Evolutionary conservation across 495 filamentous ascomycete species (phyloP), one percentile per base, ranked within the genome.

Genomic region (Penicillium diatomitis): DNA sequence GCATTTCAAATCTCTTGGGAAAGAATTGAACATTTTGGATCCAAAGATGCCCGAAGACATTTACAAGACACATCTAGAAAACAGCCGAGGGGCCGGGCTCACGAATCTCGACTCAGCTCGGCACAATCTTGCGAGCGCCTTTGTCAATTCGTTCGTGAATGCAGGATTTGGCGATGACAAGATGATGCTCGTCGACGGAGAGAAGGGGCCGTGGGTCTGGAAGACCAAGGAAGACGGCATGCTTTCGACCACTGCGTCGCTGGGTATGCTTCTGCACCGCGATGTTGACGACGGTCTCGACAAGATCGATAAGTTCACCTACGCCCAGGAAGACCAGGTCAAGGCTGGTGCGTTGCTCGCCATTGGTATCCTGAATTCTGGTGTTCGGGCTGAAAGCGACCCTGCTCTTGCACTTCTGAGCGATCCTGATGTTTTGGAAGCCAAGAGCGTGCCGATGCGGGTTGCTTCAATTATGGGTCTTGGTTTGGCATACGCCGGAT

Each of bases 201-300:
- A 88, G 51, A 90, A 92, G 71, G 82, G 84, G 35, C 85, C 83
- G 51, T 99, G 94, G 94, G 86, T 97, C 3, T 97, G 89, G 86
- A 99, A 97, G 72, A 97, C 94, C 8, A 97, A 97, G 68, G 90
- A 96, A 34, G 90, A 96, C 54, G 90, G 90, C 54, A 94, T 94
- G 91, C 78, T 95, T 67, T 96, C 91, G 12, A 96, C 91, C 4
- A 86, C 91, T 10, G 92, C 92, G 6, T 97, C 92, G 3, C 67
- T 95, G 48, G 92, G 92, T 49, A 88, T 90, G 65, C 72, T 99
- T 28, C 69, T 92, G 47, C 81, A 90, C 58, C 91, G 92, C 82
- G 94, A 97, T 60, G 83, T 95, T 47, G 90, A 95, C 51, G 78
- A 71, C 48, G 94, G 90, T 11, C 69, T 99, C 45, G 87, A 92